Evolutionary conservation across 768 basidiomycete species (phyloP).

Genomic region (Pleurotus sapidus): DNA sequence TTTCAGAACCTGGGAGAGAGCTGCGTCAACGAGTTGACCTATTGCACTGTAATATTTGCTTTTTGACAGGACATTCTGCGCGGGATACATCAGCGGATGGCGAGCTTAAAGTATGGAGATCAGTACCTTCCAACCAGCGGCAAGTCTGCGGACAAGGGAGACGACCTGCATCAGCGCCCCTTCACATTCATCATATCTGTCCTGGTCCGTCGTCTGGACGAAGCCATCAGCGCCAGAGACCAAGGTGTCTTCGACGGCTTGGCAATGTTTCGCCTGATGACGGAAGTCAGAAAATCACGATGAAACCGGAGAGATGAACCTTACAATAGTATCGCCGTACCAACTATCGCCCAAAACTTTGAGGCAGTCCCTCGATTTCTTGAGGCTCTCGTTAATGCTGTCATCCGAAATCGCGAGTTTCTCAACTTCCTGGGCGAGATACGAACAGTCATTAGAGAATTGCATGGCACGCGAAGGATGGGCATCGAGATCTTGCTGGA

Average conservation of each 20-base stretch:
- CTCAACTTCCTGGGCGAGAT: slow-evolving; percentile 54
- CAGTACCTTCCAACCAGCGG: slow-evolving; percentile 72
- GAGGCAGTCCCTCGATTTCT: slow-evolving; percentile 50
- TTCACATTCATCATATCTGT: slow-evolving; percentile 76
- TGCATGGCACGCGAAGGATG: slow-evolving; percentile 60
- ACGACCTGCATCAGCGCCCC: slow-evolving; percentile 59
- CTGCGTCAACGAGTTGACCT: slow-evolving; percentile 68
- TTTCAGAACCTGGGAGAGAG: slow-evolving; percentile 61
- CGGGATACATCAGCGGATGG: not conserved
- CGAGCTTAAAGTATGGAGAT: not conserved
- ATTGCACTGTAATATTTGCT: slow-evolving; percentile 70
- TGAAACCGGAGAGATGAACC: slow-evolving; percentile 20
- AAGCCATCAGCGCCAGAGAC: slow-evolving; percentile 63
- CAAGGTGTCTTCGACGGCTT: slow-evolving; percentile 40
- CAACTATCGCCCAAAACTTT: slow-evolving; percentile 61
- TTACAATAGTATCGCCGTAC: slow-evolving; percentile 69
- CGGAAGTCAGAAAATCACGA: slow-evolving; percentile 1
- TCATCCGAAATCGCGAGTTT: slow-evolving; percentile 31
- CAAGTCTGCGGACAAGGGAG: slow-evolving; percentile 58
- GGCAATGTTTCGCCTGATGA: slow-evolving; percentile 47
- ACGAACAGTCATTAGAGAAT: slow-evolving; percentile 80
- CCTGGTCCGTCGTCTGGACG: slow-evolving; percentile 64
- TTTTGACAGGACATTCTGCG: slow-evolving; percentile 64
- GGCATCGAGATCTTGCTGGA: slow-evolving; percentile 39
- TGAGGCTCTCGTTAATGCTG: slow-evolving; percentile 40